These are phyloP conservation scores for Diaporthe velutina DNA, from an alignment of 2,329 filamentous ascomycete species.

Conservation along the genomic window DNA sequence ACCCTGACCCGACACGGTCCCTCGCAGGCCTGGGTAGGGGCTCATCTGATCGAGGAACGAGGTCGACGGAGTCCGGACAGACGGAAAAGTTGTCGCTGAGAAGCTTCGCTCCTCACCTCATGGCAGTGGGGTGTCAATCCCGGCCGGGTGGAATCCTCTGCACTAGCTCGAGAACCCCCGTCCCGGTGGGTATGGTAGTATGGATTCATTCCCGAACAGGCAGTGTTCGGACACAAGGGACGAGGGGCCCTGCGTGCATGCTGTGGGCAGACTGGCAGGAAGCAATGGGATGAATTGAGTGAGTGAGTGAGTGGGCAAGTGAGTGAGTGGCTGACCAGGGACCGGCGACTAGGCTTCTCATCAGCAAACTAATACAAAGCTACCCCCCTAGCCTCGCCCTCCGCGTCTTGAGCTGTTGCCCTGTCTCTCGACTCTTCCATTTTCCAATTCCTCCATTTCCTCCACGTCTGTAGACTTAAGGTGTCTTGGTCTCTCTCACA, in stretches of 20 bases:
- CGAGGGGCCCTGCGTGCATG: constrained; percentile 20
- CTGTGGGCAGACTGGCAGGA: not conserved
- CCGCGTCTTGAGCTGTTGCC: not conserved
- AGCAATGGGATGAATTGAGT: not conserved
- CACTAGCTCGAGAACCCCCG: constrained; percentile 27
- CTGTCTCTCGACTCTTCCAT: constrained; percentile 4
- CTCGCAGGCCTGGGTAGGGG: constrained; percentile 18
- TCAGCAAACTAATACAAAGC: constrained; percentile 36
- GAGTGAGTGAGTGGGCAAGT: not conserved
- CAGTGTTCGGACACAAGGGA: constrained; percentile 39
- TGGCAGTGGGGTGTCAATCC: constrained; percentile 35
- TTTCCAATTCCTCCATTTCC: not conserved
- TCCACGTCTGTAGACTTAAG: not conserved
- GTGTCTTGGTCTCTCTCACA: not conserved
- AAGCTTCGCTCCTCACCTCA: constrained; percentile 31
- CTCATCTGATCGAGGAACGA: constrained; percentile 18
- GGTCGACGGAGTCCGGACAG: constrained; percentile 35
- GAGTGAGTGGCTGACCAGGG: not conserved
- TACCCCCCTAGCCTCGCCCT: constrained; percentile 29
- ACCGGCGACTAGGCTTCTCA: constrained; percentile 4
- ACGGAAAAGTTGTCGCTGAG: constrained; percentile 31
- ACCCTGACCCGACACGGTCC: not conserved
- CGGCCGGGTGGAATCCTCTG: constrained; percentile 36
- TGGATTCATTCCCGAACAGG: constrained; percentile 25
- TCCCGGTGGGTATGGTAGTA: constrained; percentile 23